Base-by-base conservation (phyloP, 352 stramenopile genomes). In the Pythium phragmiticola region DNA sequence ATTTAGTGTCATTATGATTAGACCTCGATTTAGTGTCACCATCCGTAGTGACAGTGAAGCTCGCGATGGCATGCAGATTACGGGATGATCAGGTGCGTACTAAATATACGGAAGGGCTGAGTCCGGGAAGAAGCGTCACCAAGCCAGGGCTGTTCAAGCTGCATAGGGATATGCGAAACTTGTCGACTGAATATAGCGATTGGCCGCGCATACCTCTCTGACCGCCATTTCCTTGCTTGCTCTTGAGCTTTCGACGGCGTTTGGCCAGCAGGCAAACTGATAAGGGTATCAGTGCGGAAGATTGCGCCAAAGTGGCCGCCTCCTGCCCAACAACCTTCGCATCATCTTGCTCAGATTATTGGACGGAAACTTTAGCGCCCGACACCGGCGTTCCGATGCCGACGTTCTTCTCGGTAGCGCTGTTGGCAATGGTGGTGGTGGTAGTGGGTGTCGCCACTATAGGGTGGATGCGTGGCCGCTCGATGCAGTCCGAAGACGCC, bases 361-460 rank as follows among this genome's bases (percentile, higher is more conserved):
- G 34, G 41, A 67, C 23, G 23, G 45, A 64, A 36, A 56, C 63
- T 66, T 46, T 52, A 14, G 65, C 17, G 33, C 47, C 13, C 16
- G 19, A 50, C 7, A 34, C 6, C 23, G 50, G 13, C 55, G 28
- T 30, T 26, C 12, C 47, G 21, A 73, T 73, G 60, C 48, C 64
- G 46, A 53, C 13, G 3, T 59, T 69, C 17, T 56, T 73, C 37
- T 58, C 61, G 48, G 65, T 55, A 23, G 56, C 53, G 41, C 23
- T 78, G 30, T n/a, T 83, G 37, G 66, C 74, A 9, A 55, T 69
- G 9, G 53, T 78, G 3, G 64, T 71, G 19, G 64, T 69, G n/a
- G 65, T 46, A 21, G 14, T 58, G 13, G 65, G 69, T 26, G 67
- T 77, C 57, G 63, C 54, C 19, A 21, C 50, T 8, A 71, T 68